Conservation (phyloP, 1,139 yeast species). For the Scheffersomyces titani region DNA sequence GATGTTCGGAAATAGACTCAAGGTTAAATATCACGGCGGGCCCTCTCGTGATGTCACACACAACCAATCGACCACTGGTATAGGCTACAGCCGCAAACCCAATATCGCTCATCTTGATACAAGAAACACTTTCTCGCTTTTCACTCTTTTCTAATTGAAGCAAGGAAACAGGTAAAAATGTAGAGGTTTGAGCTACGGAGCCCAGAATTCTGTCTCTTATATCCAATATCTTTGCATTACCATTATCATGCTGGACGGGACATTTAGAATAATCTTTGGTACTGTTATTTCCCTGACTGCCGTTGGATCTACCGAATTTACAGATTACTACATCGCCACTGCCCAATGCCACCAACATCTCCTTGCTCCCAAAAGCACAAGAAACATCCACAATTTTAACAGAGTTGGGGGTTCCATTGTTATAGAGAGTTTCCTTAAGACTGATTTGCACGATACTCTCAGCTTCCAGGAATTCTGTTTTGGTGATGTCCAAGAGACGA, state of each 20-base stretch:
- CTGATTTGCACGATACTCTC: slow-evolving; percentile 38
- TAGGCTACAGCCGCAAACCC: slow-evolving; percentile 89
- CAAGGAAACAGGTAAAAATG: slow-evolving; percentile 66
- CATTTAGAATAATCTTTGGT: slow-evolving; percentile 30
- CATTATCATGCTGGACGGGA: slow-evolving; percentile 35
- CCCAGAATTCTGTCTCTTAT: slow-evolving; percentile 36
- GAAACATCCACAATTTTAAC: slow-evolving; percentile 61
- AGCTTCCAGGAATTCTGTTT: slow-evolving; percentile 71
- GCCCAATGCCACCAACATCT: slow-evolving; percentile 66
- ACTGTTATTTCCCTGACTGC: slow-evolving; percentile 7
- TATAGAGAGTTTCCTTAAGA: slow-evolving; percentile 36
- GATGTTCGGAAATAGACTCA: slow-evolving; percentile 42
- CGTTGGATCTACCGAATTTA: slow-evolving; percentile 55
- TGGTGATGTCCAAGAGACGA: slow-evolving; percentile 78
- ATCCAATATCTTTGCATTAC: slow-evolving; percentile 35
- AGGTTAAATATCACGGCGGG: slow-evolving; percentile 71
- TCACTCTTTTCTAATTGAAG: slow-evolving; percentile 39
- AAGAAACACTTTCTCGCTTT: slow-evolving; percentile 40
- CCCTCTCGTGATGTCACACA: slow-evolving; percentile 77
- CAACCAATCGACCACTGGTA: slow-evolving; percentile 69
- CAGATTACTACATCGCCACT: slow-evolving; percentile 78
- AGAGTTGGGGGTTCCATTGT: slow-evolving; percentile 28
- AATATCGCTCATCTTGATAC: slow-evolving; percentile 67
- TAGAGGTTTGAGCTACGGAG: slow-evolving; percentile 28
- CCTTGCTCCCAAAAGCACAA: slow-evolving; percentile 76